Evolutionary conservation across 306 rosid species (phyloP), one percentile per base, ranked within the genome.

Genomic region (Medicago ruthenica): DNA sequence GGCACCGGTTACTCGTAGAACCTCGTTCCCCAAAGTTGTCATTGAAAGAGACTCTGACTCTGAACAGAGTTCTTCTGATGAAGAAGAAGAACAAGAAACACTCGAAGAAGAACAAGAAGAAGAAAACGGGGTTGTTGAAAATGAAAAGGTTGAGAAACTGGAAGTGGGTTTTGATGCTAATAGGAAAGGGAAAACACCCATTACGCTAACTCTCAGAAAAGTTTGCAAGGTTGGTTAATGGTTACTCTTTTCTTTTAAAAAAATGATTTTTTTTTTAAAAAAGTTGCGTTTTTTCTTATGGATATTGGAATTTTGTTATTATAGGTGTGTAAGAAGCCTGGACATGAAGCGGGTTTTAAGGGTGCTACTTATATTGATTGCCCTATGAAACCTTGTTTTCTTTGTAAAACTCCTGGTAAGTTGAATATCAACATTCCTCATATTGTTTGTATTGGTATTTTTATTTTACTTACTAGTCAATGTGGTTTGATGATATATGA

Each of bases 351-450:
- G 10, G 98, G 98, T 1, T 94, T 94, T 74, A 89, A 85, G 80
- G 98, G 98, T 34, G 98, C 98, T 70, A 94, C 97, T 2, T 94
- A 94, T 54, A 86, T 94, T 79, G 98, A 94, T 85, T 94, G 98
- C 75, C 98, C 98, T 21, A 94, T 90, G 98, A 94, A 91, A 77
- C 98, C 98, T n/a, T 94, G 98, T 79, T 94, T 91, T 85, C 95
- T 94, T 18, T 94, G 98, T 70, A 94, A 90, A 85, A 86, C 80
- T 89, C 98, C 98, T 36, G 98, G 98, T 94, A 14, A 7, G 72
- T 27, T 27, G 31, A 3, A 27, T 27, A 27, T 27, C 31, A 27
- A 27, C 31, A 27, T 39, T 64, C 34, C 18, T 71, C 11, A 20
- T 41, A 13, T 5, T 75, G 50, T 27, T 59, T 76, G 58, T 22